These are phyloP conservation scores for Rhododendron griersonianum DNA, from an alignment of 148 eudicot species.

Conservation along the genomic window DNA sequence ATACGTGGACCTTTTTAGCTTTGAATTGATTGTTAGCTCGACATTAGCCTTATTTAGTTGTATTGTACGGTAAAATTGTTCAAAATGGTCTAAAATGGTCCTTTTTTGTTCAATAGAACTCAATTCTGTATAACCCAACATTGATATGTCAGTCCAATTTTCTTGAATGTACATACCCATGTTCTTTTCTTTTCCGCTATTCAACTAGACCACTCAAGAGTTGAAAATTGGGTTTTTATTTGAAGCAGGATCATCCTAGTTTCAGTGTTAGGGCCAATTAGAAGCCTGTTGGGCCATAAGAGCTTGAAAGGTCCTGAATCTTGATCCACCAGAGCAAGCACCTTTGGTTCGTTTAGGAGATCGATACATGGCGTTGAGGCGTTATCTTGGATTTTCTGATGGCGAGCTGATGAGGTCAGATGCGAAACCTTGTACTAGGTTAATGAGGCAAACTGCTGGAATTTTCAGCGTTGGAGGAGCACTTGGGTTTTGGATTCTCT, in stretches of 20 bases:
- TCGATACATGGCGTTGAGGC: conserved; percentile 68
- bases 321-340: background rate
- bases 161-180: too few species aligned
- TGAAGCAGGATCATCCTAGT: background rate
- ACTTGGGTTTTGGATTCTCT: conserved; percentile 86
- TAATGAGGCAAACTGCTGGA: conserved; percentile 93
- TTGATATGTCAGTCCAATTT: too few species aligned
- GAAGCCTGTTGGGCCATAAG: background rate
- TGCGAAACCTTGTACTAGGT: conserved; percentile 77
- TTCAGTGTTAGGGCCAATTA: background rate
- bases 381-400: conserved; percentile 74
- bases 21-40: background rate
- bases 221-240: background rate
- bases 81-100: background rate
- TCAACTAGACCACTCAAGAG: background rate
- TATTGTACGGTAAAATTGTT: background rate
- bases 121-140: too few species aligned
- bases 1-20: background rate
- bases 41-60: background rate
- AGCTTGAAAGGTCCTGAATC: background rate
- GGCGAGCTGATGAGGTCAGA: conserved; percentile 97
- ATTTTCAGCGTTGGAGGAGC: conserved; percentile 85
- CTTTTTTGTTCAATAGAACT: background rate
- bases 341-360: background rate
- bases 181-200: background rate